Evolutionary conservation across 257 asterid genomes (phyloP).

Genomic region (Petrea volubilis): DNA sequence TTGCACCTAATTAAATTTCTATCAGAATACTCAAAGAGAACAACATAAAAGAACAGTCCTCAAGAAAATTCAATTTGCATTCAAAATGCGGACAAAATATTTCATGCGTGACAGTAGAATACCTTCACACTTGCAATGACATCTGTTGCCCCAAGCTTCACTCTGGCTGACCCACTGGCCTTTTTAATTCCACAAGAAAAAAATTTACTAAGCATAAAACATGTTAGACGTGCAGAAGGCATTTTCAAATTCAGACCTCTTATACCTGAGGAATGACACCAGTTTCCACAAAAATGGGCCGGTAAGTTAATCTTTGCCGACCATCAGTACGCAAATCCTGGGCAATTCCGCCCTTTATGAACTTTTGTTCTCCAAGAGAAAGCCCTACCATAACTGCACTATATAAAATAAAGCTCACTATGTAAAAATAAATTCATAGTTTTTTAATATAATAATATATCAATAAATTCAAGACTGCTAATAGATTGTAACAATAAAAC

Average conservation of each 20-base stretch:
- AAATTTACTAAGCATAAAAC: constrained; percentile 1
- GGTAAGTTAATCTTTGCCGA: constrained; percentile 60
- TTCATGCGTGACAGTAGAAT: background rate
- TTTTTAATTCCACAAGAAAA: constrained; percentile 34
- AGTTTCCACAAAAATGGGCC: constrained; percentile 73
- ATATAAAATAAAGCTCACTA: too few relatives aligned
- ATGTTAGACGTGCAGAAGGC: background rate
- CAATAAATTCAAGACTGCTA: too few relatives aligned
- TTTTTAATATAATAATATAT: too few relatives aligned
- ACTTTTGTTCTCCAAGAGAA: constrained; percentile 69
- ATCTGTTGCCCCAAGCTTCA: constrained; percentile 84
- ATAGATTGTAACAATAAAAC: too few relatives aligned
- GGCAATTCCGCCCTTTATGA: constrained; percentile 83
- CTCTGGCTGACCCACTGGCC: constrained; percentile 98
- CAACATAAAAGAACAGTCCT: background rate
- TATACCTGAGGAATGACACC: constrained; percentile 87
- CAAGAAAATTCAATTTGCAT: constrained; percentile 10
- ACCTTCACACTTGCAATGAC: constrained; percentile 94
- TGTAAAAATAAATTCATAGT: too few relatives aligned
- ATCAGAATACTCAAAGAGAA: background rate
- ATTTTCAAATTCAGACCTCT: background rate
- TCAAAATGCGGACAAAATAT: constrained; percentile 11
- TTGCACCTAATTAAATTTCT: constrained; percentile 1
- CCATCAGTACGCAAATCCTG: constrained; percentile 91
- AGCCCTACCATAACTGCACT: constrained; percentile 80